Conservation (phyloP, 176 grass and related monocot genomes). For the Dendrocalamus sinicus region DNA sequence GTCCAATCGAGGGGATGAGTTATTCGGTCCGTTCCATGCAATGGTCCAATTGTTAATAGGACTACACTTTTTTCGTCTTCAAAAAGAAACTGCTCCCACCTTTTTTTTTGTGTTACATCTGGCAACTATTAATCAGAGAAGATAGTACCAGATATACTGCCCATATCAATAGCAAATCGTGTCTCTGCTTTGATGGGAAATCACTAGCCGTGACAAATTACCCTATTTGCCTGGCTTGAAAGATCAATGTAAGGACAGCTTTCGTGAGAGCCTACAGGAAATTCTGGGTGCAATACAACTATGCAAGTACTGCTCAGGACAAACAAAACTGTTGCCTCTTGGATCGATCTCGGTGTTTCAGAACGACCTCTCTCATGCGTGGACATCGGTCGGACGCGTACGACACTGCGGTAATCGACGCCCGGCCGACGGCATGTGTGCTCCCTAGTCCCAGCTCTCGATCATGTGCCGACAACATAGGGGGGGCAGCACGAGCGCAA, state of each 20-base stretch:
- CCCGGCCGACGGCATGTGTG: background rate
- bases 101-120: background rate
- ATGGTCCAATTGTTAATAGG: background rate
- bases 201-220: background rate
- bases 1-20: background rate
- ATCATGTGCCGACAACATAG: constrained; percentile 37
- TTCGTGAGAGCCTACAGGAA: background rate
- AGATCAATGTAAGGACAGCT: background rate
- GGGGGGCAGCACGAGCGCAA: background rate
- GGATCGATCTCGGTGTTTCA: background rate
- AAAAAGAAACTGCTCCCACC: background rate
- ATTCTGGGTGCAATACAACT: background rate
- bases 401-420: background rate
- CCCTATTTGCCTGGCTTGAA: background rate
- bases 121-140: background rate
- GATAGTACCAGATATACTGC: background rate
- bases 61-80: background rate
- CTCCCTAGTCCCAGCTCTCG: background rate
- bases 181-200: background rate
- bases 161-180: background rate
- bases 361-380: constrained; percentile 35
- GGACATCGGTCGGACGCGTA: background rate
- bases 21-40: background rate
- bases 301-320: background rate
- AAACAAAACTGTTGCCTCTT: background rate